Percentiles rank a stretch among this genome's conserved stretches.
These are phyloP conservation scores for Colletotrichum lentis DNA, from an alignment of 2,329 filamentous ascomycete species.

Conservation along the genomic window DNA sequence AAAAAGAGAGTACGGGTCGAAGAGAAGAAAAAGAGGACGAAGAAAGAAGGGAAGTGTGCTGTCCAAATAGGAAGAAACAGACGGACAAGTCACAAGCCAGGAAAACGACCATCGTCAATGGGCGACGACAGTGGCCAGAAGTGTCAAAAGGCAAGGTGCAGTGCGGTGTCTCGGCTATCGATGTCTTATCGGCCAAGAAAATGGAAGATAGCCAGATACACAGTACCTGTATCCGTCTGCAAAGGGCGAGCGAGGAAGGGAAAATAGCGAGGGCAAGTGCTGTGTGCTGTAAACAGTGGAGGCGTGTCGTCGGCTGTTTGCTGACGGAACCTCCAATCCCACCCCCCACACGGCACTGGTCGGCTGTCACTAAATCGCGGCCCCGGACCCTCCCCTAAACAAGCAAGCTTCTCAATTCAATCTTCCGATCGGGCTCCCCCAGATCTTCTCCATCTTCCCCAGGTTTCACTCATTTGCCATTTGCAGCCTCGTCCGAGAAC, in stretches of 20 bases:
- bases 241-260: too few species aligned
- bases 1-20: not conserved
- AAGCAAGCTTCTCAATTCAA: conserved; percentile 23
- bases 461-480: conserved; percentile 32
- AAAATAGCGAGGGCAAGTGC: not conserved
- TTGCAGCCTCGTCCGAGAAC: conserved; percentile 14
- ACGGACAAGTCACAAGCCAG: too few species aligned
- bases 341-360: conserved; percentile 34
- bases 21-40: not conserved
- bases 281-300: conserved; percentile 7
- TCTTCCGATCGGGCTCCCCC: conserved; percentile 35
- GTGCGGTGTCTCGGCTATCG: not conserved
- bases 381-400: not conserved
- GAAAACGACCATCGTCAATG: too few species aligned
- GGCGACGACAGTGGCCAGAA: not conserved
- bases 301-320: conserved; percentile 27
- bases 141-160: not conserved
- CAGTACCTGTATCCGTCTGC: too few species aligned
- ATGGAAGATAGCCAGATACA: too few species aligned
- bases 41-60: not conserved
- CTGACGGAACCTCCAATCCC: conserved; percentile 30
- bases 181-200: not conserved
- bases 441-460: conserved; percentile 38
- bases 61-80: not conserved
- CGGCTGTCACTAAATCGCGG: not conserved